A percentile compares a stretch with the other conserved stretches of the same genome.
These are phyloP conservation scores for Metschnikowia borealis DNA, from an alignment of 805 yeast genomes.

Conservation along the genomic window DNA sequence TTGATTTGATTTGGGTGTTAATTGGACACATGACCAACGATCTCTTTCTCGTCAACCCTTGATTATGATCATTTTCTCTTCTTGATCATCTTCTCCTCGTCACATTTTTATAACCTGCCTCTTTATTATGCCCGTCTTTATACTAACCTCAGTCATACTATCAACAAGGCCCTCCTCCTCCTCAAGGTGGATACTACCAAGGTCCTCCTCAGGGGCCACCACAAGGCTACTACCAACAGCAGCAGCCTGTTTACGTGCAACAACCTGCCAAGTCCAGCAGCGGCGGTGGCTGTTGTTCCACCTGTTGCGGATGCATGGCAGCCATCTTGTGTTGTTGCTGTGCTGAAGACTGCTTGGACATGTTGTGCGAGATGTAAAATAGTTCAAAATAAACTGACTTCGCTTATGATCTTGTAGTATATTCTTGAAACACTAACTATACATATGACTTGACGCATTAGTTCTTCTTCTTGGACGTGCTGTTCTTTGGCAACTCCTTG, in stretches of 20 bases:
- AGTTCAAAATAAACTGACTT: background rate
- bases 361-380: slow-evolving; percentile 8
- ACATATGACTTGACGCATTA: background rate
- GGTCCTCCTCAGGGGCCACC: slow-evolving; percentile 25
- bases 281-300: slow-evolving; percentile 25
- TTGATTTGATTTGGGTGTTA: background rate
- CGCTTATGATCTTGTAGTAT: background rate
- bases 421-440: no score
- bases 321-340: slow-evolving; percentile 21
- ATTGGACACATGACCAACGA: no score
- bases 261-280: slow-evolving; percentile 21
- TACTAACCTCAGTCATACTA: slow-evolving; percentile 13
- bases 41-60: no score
- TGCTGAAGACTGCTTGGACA: slow-evolving; percentile 19
- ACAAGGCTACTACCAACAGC: slow-evolving; percentile 31
- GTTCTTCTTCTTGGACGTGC: slow-evolving; percentile 71
- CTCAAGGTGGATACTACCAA: slow-evolving; percentile 14
- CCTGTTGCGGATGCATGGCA: slow-evolving; percentile 20
- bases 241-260: slow-evolving; percentile 31
- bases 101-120: background rate
- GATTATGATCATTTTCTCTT: background rate
- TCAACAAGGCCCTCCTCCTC: slow-evolving; percentile 12
- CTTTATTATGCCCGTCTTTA: background rate
- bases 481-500: slow-evolving; percentile 91
- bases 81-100: background rate